Conservation (phyloP, 306 rosid species). For the Echinosophora koreensis region DNA sequence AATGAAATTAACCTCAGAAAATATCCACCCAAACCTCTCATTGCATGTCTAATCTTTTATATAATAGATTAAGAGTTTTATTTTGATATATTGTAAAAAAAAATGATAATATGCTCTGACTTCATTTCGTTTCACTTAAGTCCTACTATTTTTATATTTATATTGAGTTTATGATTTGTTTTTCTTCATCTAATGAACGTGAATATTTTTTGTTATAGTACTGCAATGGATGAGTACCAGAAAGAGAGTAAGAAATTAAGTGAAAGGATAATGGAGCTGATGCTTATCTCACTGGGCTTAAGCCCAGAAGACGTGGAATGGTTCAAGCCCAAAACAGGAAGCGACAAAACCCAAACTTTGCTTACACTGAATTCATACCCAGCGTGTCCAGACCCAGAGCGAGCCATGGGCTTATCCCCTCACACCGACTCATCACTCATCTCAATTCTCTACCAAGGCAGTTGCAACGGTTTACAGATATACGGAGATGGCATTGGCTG, state of each 20-base stretch:
- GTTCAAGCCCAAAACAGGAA: constrained; percentile 30
- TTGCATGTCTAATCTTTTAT: no score
- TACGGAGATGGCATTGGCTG: constrained; percentile 44
- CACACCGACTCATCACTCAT: constrained; percentile 64
- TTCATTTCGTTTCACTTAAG: no score
- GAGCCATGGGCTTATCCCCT: constrained; percentile 64
- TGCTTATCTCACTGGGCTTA: constrained; percentile 51
- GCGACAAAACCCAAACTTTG: background rate
- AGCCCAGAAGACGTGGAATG: constrained; percentile 41
- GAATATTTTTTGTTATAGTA: constrained; percentile 36
- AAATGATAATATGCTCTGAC: no score
- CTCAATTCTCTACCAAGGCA: constrained; percentile 56
- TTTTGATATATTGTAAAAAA: no score
- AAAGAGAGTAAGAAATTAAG: constrained; percentile 47
- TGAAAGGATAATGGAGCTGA: constrained; percentile 38
- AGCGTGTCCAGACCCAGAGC: constrained; percentile 57
- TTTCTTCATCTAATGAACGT: background rate
- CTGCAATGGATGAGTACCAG: constrained; percentile 56
- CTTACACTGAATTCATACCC: constrained; percentile 65
- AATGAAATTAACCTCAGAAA: no score
- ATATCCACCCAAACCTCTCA: no score
- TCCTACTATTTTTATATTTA: no score
- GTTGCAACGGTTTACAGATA: constrained; percentile 50
- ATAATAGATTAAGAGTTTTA: no score
- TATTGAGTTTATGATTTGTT: background rate